Conservation (phyloP, 257 asterid genomes). For the Ligustrum vulgare region DNA sequence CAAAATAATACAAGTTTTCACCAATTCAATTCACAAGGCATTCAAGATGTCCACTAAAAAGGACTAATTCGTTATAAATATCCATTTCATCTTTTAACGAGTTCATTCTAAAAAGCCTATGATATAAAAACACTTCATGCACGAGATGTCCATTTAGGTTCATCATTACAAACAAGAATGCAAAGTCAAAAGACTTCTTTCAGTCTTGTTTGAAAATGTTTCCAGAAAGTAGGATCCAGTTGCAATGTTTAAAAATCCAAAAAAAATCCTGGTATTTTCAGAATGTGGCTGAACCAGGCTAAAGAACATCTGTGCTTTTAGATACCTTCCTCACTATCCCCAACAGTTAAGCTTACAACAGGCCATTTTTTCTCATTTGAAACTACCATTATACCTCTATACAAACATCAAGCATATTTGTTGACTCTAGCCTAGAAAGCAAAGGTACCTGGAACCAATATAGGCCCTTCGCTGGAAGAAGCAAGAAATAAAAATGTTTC, state of each 20-base stretch:
- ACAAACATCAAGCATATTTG: too few relatives aligned
- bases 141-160: background rate
- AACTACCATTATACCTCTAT: background rate
- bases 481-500: background rate
- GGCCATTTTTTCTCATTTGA: background rate
- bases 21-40: background rate
- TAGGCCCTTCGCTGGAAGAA: background rate
- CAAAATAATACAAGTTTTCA: conserved; percentile 27
- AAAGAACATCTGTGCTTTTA: background rate
- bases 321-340: background rate
- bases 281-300: background rate
- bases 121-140: background rate
- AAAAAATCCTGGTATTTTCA: too few relatives aligned
- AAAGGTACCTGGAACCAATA: background rate
- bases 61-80: background rate
- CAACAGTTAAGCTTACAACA: background rate
- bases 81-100: background rate
- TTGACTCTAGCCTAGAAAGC: background rate
- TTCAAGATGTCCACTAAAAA: background rate
- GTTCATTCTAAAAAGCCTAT: background rate
- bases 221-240: background rate
- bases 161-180: background rate
- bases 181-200: too few relatives aligned
- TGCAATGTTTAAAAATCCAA: background rate
- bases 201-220: too few relatives aligned